Percentiles rank a stretch among this genome's conserved stretches.
These are phyloP conservation scores for Metschnikowia cubensis DNA, from an alignment of 805 yeast genomes.

Conservation along the genomic window DNA sequence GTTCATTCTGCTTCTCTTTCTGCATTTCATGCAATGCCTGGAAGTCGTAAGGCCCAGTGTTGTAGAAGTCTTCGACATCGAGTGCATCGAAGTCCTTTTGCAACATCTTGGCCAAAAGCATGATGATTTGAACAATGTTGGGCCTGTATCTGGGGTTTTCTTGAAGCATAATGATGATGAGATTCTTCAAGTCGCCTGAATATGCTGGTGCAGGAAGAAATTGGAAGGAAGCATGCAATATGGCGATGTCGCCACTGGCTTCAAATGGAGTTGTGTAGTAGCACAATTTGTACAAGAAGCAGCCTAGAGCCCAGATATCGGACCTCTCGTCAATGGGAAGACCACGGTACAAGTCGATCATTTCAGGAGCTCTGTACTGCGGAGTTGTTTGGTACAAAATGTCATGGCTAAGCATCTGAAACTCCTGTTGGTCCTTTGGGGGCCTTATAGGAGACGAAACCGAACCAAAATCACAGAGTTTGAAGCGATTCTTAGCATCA, in stretches of 20 bases:
- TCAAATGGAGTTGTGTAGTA: conserved; percentile 96
- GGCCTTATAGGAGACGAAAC: conserved; percentile 66
- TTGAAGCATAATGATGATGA: conserved; percentile 75
- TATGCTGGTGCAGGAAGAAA: conserved; percentile 69
- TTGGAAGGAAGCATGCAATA: conserved; percentile 75
- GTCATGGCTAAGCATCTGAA: conserved; percentile 75
- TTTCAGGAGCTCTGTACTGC: conserved; percentile 93
- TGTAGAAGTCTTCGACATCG: conserved; percentile 43
- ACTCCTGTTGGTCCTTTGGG: conserved; percentile 71
- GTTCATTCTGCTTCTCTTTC: conserved; percentile 30
- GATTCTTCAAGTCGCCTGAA: conserved; percentile 66
- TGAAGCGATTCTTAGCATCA: conserved; percentile 63
- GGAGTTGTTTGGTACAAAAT: conserved; percentile 90
- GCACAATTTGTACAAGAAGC: conserved; percentile 83
- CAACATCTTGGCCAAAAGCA: conserved; percentile 54
- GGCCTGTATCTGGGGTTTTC: conserved; percentile 84
- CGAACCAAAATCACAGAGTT: conserved; percentile 92
- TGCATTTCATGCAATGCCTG: conserved; percentile 54
- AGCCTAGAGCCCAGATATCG: conserved; percentile 96
- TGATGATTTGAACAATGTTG: conserved; percentile 77
- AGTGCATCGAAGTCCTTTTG: conserved; percentile 26
- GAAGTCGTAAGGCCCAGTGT: conserved; percentile 52
- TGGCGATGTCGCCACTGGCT: conserved; percentile 79
- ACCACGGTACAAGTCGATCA: conserved; percentile 84
- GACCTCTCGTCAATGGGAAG: conserved; percentile 86